Evolutionary conservation across 1,139 yeast species (phyloP).

Genomic region (Dujonia santamariae): DNA sequence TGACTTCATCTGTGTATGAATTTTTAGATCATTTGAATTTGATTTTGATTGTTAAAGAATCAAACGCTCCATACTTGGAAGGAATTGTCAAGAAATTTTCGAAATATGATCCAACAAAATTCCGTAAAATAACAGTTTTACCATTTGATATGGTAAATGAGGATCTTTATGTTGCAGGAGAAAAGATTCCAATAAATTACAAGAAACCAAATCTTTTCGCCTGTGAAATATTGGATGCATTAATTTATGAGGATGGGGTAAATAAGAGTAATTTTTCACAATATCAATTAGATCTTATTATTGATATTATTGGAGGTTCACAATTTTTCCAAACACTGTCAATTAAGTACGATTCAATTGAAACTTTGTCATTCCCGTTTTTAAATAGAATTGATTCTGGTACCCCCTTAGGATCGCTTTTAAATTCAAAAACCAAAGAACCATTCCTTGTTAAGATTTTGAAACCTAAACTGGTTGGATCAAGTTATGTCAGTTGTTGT

Average conservation of each 20-base stretch:
- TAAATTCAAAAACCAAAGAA: slow-evolving; percentile 29
- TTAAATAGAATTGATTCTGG: slow-evolving; percentile 17
- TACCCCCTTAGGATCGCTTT: slow-evolving; percentile 14
- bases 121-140: slow-evolving; percentile 23
- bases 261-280: slow-evolving; percentile 19
- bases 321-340: slow-evolving; percentile 31
- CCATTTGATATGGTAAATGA: slow-evolving; percentile 37
- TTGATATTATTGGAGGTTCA: slow-evolving; percentile 42
- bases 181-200: slow-evolving; percentile 30
- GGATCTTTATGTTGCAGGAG: slow-evolving; percentile 32
- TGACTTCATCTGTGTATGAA: slow-evolving; percentile 23
- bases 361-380: slow-evolving; percentile 31
- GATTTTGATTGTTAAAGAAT: slow-evolving; percentile 32
- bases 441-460: slow-evolving; percentile 34
- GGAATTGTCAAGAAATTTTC: slow-evolving; percentile 20
- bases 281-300: slow-evolving; percentile 34
- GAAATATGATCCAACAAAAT: slow-evolving; percentile 19
- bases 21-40: slow-evolving; percentile 20
- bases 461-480: slow-evolving; percentile 34
- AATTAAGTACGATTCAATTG: slow-evolving; percentile 28
- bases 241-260: slow-evolving; percentile 23
- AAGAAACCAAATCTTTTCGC: slow-evolving; percentile 43
- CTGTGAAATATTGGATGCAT: slow-evolving; percentile 34
- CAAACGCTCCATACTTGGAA: slow-evolving; percentile 19
- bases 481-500: slow-evolving; percentile 39